Base-by-base conservation (phyloP, 1,284 basidiomycete species). In the Mycena sp. region DNA sequence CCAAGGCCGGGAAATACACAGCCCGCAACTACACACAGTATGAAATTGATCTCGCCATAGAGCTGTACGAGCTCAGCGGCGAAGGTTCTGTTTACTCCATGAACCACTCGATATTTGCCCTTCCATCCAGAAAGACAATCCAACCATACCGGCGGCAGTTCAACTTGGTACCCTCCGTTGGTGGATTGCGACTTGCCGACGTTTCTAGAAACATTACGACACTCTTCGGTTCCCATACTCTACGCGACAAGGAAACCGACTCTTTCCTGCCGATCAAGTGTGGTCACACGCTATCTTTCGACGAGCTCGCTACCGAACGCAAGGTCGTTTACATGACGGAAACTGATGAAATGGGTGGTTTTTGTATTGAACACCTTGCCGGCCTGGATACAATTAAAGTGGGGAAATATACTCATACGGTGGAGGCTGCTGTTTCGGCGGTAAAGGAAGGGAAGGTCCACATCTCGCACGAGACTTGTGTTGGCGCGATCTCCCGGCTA, bases 1-100 rank as follows among this genome's bases (percentile, higher is more conserved):
- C 54, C 51, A 35, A 12, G 10, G 40, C 48, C 16, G 61, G 66
- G 14, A 38, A 55, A 28, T 67, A 67, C 41, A 28, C 38, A 21
- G 54, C 59, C 9, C 23, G 37, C 6, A 65, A 62, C 44, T 65
- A 56, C 28, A 54, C 35, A 5, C 41, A 48, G 7, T 50, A 57
- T 30, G 63, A 65, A 6, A 46, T 53, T 25, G 63, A 67, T 44
- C 53, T 67, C 26, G 29, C 43, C 38, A 59, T 58, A 11, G 28
- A 61, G 3, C 26, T 64, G 7, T 64, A 64, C 38, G 58, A 64
- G 50, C 51, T 64, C n/a, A 55, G 63, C 2, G 63, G 63, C 17
- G 58, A 16, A 21, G 58, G 44, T 16, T 43, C 61, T 1, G 51
- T 68, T 16, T 48, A 67, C 32, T 56, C 61, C 4, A 38, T 62